A percentile compares a stretch with the other conserved stretches of the same genome.
These are phyloP conservation scores for Acer negundo DNA, from an alignment of 345 rosid genomes.

Conservation along the genomic window DNA sequence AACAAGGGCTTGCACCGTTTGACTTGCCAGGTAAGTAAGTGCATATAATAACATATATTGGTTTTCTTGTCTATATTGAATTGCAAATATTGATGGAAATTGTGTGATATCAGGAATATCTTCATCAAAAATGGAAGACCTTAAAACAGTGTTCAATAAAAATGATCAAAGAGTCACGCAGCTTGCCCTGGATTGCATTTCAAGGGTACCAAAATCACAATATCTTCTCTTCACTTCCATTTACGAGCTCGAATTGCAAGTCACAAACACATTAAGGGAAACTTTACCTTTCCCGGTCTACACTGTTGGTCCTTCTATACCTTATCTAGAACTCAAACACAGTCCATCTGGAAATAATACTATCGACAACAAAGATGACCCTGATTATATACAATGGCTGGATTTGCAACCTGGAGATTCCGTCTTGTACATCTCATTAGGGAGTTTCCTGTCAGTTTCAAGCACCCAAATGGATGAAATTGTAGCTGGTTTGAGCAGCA, in stretches of 20 bases:
- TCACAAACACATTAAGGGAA: conserved; percentile 29
- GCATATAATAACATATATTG: too few species aligned
- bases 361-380: too few species aligned
- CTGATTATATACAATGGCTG: conserved; percentile 33
- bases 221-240: conserved; percentile 53
- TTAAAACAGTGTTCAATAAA: conserved; percentile 29
- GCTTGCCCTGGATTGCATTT: conserved; percentile 44
- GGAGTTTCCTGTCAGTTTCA: conserved; percentile 44
- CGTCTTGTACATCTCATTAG: conserved; percentile 40
- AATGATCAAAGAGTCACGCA: conserved; percentile 24
- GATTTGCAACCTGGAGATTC: conserved; percentile 34
- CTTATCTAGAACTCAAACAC: conserved; percentile 21
- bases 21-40: conserved; percentile 30
- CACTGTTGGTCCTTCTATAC: conserved; percentile 39
- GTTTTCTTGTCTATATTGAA: not conserved
- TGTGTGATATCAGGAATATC: conserved; percentile 29
- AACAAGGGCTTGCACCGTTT: conserved; percentile 18
- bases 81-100: not conserved
- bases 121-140: conserved; percentile 34
- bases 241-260: conserved; percentile 52
- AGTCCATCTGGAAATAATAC: too few species aligned
- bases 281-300: conserved; percentile 24
- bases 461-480: conserved; percentile 41
- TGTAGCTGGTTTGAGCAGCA: conserved; percentile 25
- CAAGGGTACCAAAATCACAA: conserved; percentile 44